These are phyloP conservation scores for Fagus sylvatica DNA, from an alignment of 306 rosid genomes.

Conservation along the genomic window DNA sequence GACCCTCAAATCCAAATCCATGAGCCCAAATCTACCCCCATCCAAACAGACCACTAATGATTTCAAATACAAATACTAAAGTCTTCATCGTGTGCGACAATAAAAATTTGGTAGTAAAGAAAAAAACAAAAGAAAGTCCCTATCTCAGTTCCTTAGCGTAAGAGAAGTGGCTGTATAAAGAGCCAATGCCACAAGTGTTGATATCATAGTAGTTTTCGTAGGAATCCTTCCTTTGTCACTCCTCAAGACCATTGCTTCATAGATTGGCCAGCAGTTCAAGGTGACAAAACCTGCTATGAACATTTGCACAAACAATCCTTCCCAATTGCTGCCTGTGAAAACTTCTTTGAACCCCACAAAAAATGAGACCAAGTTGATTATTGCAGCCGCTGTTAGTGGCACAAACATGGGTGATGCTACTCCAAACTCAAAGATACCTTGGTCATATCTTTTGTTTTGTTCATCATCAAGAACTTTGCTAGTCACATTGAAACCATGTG, in stretches of 20 bases:
- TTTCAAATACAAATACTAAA: too few species aligned
- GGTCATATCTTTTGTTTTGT: conserved; percentile 38
- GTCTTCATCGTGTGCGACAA: neutral
- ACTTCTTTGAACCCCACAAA: neutral
- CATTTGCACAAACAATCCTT: conserved; percentile 20
- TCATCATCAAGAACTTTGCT: conserved; percentile 39
- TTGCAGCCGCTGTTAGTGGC: conserved; percentile 29
- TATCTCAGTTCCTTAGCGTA: neutral
- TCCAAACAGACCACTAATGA: too few species aligned
- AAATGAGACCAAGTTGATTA: conserved; percentile 26
- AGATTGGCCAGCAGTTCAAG: conserved; percentile 31
- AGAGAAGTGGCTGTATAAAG: neutral
- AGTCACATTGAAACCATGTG: conserved; percentile 34
- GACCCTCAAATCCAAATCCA: too few species aligned
- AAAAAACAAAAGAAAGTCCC: neutral
- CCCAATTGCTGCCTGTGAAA: conserved; percentile 13
- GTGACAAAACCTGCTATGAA: conserved; percentile 30
- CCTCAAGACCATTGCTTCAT: conserved; percentile 33
- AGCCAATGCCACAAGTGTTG: neutral
- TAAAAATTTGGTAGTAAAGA: too few species aligned
- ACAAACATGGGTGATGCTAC: conserved; percentile 36
- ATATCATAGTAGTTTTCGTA: neutral
- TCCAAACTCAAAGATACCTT: conserved; percentile 41
- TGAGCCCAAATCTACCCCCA: too few species aligned
- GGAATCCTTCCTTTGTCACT: conserved; percentile 33